phyloP scores from a whole-genome alignment of 495 filamentous ascomycete genomes.

The Talaromyces proteolyticus region DNA sequence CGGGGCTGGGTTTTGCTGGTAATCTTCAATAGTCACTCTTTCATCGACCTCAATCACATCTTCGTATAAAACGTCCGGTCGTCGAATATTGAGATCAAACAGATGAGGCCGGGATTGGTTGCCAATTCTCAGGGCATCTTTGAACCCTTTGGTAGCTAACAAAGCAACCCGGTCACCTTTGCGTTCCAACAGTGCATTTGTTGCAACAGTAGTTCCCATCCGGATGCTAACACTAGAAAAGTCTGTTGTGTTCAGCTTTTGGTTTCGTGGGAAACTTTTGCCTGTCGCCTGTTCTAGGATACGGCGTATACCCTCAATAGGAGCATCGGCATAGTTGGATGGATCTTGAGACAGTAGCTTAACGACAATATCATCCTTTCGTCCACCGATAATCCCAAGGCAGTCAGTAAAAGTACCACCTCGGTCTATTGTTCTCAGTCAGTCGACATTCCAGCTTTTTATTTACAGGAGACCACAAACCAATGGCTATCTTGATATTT shows the following conservation, averaged over 20 bases:
- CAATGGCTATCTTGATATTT: conserved; percentile 21
- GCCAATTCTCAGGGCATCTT: conserved; percentile 82
- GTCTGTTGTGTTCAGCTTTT: conserved; percentile 11
- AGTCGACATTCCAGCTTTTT: neutral
- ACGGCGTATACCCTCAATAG: conserved; percentile 61
- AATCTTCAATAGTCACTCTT: conserved; percentile 71
- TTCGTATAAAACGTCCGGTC: conserved; percentile 75
- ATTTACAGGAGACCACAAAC: conserved; percentile 5
- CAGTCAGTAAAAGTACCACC: conserved; percentile 19
- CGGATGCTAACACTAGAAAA: conserved; percentile 70
- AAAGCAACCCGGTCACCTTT: conserved; percentile 92
- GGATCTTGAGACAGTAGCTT: conserved; percentile 81
- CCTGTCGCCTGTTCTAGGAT: conserved; percentile 16
- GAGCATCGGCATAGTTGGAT: conserved; percentile 74
- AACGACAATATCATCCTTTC: conserved; percentile 51
- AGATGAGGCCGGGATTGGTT: conserved; percentile 80
- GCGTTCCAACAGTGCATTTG: conserved; percentile 83
- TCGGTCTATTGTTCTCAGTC: conserved; percentile 6
- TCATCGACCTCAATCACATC: conserved; percentile 75
- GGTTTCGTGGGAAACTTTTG: conserved; percentile 10
- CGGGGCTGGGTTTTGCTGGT: conserved; percentile 7
- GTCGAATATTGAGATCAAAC: conserved; percentile 74
- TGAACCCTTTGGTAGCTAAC: conserved; percentile 89
- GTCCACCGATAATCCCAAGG: conserved; percentile 9
- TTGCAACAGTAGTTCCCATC: conserved; percentile 91